A percentile compares a stretch with the other conserved stretches of the same genome.
Evolutionary conservation across 2,329 filamentous ascomycete genomes (phyloP).

Genomic region (Colletotrichum brevisporum): DNA sequence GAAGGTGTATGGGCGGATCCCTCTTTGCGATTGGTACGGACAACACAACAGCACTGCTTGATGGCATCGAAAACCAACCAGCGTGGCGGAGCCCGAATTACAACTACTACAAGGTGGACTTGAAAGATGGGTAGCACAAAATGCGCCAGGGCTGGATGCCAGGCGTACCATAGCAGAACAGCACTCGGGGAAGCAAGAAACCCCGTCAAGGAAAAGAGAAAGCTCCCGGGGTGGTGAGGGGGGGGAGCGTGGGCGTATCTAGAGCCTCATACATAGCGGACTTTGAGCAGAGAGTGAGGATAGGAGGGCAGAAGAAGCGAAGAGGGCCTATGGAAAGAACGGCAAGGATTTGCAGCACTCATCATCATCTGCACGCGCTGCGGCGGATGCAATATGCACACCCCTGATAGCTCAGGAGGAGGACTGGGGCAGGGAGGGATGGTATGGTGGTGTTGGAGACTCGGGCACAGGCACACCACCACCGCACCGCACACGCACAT

Average conservation of each 20-base stretch:
- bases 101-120: constrained; percentile 21
- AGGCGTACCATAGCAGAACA: constrained; percentile 12
- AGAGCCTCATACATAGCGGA: constrained; percentile 32
- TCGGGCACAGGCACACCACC: constrained; percentile 12
- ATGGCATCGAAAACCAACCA: constrained; percentile 16
- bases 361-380: constrained; percentile 30
- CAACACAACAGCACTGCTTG: background rate
- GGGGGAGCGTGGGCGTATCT: constrained; percentile 16
- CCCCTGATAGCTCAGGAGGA: constrained; percentile 18
- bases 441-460: constrained; percentile 16
- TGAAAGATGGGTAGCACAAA: background rate
- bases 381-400: constrained; percentile 25
- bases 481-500: background rate
- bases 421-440: constrained; percentile 20
- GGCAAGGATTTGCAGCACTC: constrained; percentile 30
- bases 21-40: constrained; percentile 2
- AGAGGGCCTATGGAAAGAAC: constrained; percentile 17
- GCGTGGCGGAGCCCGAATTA: constrained; percentile 31
- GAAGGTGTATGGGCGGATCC: background rate
- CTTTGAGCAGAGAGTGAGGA: background rate
- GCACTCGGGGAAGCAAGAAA: constrained; percentile 13
- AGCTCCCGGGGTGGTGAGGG: too few species aligned
- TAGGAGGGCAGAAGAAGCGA: constrained; percentile 21
- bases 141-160: constrained; percentile 22
- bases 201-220: constrained; percentile 7